phyloP scores from a whole-genome alignment of 768 basidiomycete genomes.

The Amanita thiersii region DNA sequence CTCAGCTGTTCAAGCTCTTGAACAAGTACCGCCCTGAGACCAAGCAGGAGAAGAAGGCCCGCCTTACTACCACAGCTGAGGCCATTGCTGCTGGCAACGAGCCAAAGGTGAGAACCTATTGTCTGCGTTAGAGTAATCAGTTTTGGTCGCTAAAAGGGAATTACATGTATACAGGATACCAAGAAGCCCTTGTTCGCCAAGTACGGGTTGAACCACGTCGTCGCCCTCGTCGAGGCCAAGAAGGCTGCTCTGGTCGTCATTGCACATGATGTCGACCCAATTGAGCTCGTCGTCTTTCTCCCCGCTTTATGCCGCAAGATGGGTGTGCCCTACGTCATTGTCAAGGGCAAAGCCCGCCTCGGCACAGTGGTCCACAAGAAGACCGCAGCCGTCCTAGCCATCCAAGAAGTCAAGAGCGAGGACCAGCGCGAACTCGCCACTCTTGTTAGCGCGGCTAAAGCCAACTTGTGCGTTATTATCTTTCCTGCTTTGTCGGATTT shows the following conservation, averaged over 20 bases:
- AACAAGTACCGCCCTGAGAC: constrained; percentile 97
- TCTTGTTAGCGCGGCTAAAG: constrained; percentile 88
- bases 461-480: constrained; percentile 76
- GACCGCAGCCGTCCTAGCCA: constrained; percentile 84
- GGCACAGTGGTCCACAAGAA: constrained; percentile 99
- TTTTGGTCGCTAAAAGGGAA: too few species aligned
- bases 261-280: constrained; percentile 97
- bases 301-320: constrained; percentile 99
- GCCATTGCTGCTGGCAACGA: constrained; percentile 76
- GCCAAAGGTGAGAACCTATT: constrained; percentile 28
- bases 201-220: constrained; percentile 95
- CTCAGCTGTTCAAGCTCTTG: constrained; percentile 93
- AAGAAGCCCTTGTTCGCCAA: constrained; percentile 97
- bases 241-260: constrained; percentile 95
- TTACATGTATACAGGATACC: constrained; percentile 40
- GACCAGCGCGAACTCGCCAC: constrained; percentile 91
- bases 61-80: constrained; percentile 71
- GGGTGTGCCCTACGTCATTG: constrained; percentile 98
- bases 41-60: constrained; percentile 96
- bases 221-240: constrained; percentile 95
- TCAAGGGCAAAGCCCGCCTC: constrained; percentile 97
- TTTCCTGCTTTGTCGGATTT: not conserved
- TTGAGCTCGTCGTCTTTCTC: constrained; percentile 97
- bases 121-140: not conserved
- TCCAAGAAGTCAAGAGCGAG: constrained; percentile 94